phyloP scores from a whole-genome alignment of 805 yeast species.

The Teunomyces gatunensis region DNA sequence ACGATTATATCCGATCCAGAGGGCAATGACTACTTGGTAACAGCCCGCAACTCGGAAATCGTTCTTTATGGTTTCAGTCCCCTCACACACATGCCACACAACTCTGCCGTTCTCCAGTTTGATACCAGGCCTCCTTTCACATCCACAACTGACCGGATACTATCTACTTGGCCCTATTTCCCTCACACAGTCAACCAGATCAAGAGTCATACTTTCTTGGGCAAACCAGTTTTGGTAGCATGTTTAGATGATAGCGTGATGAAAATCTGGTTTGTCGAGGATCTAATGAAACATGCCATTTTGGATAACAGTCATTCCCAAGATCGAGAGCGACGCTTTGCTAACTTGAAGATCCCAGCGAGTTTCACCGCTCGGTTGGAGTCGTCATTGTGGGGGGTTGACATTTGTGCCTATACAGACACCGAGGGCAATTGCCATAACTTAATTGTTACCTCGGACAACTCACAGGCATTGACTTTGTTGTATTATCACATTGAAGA shows the following conservation, averaged over 20 bases:
- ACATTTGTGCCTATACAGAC: constrained; percentile 24
- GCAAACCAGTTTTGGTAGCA: constrained; percentile 42
- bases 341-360: constrained; percentile 20
- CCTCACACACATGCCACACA: constrained; percentile 24
- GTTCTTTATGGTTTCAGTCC: constrained; percentile 30
- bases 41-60: constrained; percentile 34
- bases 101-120: constrained; percentile 27
- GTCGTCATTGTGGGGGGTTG: constrained; percentile 65
- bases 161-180: constrained; percentile 50
- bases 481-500: constrained; percentile 31
- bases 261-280: constrained; percentile 29
- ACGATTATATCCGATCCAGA: constrained; percentile 16
- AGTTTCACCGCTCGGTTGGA: constrained; percentile 31
- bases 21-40: constrained; percentile 23
- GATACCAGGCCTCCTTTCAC: constrained; percentile 44
- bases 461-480: constrained; percentile 45
- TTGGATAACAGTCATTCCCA: not conserved
- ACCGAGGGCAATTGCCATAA: constrained; percentile 19
- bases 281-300: not conserved
- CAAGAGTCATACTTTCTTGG: constrained; percentile 33
- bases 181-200: constrained; percentile 59
- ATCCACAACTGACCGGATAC: constrained; percentile 36
- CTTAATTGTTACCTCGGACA: constrained; percentile 52
- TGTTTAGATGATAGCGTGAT: constrained; percentile 57
- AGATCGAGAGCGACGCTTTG: constrained; percentile 11